Percentiles rank a stretch among this genome's conserved stretches.
These are phyloP conservation scores for Elsinoe ampelina DNA, from an alignment of 2,329 filamentous ascomycete species.

Conservation along the genomic window DNA sequence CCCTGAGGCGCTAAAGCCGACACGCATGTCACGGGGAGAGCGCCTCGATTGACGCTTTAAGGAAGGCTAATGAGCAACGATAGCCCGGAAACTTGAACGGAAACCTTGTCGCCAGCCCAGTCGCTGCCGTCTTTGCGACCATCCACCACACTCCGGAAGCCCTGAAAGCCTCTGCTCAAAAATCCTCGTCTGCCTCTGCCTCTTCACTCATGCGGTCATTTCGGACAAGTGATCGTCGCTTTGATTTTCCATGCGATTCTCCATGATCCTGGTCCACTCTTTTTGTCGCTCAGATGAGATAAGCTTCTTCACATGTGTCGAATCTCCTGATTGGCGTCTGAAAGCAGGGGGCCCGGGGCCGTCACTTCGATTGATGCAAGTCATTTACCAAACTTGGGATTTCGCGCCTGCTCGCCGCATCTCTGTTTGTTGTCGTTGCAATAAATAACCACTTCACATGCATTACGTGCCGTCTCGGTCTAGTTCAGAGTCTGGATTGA, in stretches of 20 bases:
- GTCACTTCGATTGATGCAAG: neutral
- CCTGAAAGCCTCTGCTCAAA: neutral
- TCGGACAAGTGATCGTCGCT: neutral
- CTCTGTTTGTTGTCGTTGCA: neutral
- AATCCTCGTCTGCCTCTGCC: neutral
- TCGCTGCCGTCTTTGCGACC: neutral
- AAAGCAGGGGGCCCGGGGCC: neutral
- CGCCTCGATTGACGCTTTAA: neutral
- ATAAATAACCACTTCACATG: neutral
- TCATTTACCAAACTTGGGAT: conserved; percentile 11
- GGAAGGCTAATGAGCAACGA: neutral
- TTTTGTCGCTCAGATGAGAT: neutral
- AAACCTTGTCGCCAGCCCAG: neutral
- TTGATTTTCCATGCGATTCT: conserved; percentile 10
- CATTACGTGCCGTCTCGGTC: neutral
- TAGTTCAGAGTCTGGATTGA: neutral
- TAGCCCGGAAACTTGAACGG: neutral
- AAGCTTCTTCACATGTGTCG: neutral
- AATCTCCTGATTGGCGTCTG: conserved; percentile 4
- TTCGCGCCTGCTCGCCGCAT: neutral
- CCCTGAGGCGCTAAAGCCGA: conserved; percentile 5
- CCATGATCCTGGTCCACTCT: neutral
- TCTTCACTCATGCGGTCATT: neutral
- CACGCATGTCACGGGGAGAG: neutral
- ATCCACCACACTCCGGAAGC: too few species aligned